phyloP scores from a whole-genome alignment of 1,284 basidiomycete genomes.

The Sanguinoderma infundibulare region DNA sequence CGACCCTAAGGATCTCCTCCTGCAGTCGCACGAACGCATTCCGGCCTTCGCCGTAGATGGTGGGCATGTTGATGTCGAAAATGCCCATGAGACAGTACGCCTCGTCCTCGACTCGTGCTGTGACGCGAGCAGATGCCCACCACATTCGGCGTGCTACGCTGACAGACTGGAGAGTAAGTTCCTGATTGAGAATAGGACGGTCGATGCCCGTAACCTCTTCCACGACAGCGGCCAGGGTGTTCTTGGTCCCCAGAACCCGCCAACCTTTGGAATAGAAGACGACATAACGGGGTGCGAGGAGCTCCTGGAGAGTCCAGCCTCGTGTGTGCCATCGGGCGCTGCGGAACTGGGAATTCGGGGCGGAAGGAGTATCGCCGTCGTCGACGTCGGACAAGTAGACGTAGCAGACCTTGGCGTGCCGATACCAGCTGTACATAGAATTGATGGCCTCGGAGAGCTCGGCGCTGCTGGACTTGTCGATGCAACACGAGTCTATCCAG shows the following conservation, averaged over 20 bases:
- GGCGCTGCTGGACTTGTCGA: constrained; percentile 10
- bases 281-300: constrained; percentile 6
- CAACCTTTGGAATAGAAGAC: constrained; percentile 4
- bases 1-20: background rate
- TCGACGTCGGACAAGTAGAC: constrained; percentile 8
- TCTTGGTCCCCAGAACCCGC: constrained; percentile 2
- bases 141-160: background rate
- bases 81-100: constrained; percentile 10
- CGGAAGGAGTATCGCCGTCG: background rate
- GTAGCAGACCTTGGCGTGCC: constrained; percentile 6
- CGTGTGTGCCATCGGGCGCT: background rate
- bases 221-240: background rate
- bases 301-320: constrained; percentile 6
- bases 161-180: background rate
- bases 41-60: constrained; percentile 4
- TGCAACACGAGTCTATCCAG: constrained; percentile 15
- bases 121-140: background rate
- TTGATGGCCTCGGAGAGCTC: constrained; percentile 13
- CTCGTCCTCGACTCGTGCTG: constrained; percentile 2
- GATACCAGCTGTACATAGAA: constrained; percentile 12
- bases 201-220: background rate
- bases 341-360: background rate
- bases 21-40: constrained; percentile 4
- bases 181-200: background rate
- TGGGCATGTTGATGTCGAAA: constrained; percentile 5